Conservation (phyloP, 2,329 filamentous ascomycete species). For the Fusarium succisae region DNA sequence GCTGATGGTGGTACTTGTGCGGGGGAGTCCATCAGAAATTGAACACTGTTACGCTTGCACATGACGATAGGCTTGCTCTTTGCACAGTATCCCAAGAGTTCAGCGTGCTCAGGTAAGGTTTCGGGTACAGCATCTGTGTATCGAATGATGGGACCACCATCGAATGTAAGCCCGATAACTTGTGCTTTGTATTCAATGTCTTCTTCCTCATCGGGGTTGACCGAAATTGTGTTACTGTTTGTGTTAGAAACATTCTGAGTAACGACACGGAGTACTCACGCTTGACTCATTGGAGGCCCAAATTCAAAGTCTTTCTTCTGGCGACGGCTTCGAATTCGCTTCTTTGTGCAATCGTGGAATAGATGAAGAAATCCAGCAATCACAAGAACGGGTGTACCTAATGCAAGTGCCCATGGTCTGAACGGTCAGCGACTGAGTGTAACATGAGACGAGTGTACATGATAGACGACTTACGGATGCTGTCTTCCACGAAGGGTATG, state of each 20-base stretch:
- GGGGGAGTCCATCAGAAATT: slow-evolving; percentile 43
- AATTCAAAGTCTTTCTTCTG: slow-evolving; percentile 37
- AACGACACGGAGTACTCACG: slow-evolving; percentile 45
- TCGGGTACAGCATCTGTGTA: slow-evolving; percentile 50
- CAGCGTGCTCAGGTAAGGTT: slow-evolving; percentile 45
- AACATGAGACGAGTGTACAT: background rate
- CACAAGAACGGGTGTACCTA: slow-evolving; percentile 68
- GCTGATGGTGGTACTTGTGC: slow-evolving; percentile 5
- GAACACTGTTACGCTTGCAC: slow-evolving; percentile 49
- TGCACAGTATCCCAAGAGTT: slow-evolving; percentile 50
- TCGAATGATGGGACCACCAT: slow-evolving; percentile 58
- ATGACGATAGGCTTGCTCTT: slow-evolving; percentile 51
- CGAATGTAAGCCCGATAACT: slow-evolving; percentile 57
- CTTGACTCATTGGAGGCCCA: slow-evolving; percentile 54
- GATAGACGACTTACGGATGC: slow-evolving; percentile 57
- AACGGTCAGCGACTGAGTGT: slow-evolving; percentile 2
- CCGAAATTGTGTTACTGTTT: slow-evolving; percentile 50
- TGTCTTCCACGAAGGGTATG: slow-evolving; percentile 59
- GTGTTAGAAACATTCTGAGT: slow-evolving; percentile 14
- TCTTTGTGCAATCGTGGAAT: slow-evolving; percentile 53
- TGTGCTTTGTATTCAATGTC: slow-evolving; percentile 47
- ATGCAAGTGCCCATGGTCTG: slow-evolving; percentile 65
- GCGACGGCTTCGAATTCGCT: slow-evolving; percentile 47
- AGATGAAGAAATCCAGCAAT: slow-evolving; percentile 64
- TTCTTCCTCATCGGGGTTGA: slow-evolving; percentile 46